Percentiles rank a stretch among this genome's conserved stretches.
Evolutionary conservation across 495 filamentous ascomycete genomes (phyloP).

Genomic region (Bombardia bombarda): DNA sequence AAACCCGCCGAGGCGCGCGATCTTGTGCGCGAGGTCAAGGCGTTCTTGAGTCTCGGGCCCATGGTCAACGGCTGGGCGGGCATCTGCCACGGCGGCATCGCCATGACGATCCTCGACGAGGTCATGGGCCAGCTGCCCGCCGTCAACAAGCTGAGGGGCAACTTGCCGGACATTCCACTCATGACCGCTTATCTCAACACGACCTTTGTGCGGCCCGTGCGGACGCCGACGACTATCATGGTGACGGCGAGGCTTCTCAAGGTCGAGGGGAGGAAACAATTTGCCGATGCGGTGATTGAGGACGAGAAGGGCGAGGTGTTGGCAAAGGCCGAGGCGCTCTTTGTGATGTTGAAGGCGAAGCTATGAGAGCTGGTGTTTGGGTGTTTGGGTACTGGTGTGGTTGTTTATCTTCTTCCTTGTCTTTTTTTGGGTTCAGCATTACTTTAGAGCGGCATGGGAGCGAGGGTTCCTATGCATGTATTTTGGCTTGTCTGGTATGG

Average conservation of each 20-base stretch:
- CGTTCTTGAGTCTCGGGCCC: constrained; percentile 43
- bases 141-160: constrained; percentile 31
- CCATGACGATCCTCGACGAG: constrained; percentile 50
- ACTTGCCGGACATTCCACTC: constrained; percentile 10
- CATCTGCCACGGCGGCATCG: constrained; percentile 53
- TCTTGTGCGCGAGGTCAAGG: constrained; percentile 33
- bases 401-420: too few relatives aligned
- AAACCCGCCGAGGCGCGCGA: constrained; percentile 15
- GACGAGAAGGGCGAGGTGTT: constrained; percentile 31
- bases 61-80: constrained; percentile 51
- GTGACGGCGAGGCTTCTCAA: constrained; percentile 35
- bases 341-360: constrained; percentile 24
- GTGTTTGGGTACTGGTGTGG: too few relatives aligned
- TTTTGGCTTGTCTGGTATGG: too few relatives aligned
- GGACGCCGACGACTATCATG: constrained; percentile 45
- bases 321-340: constrained; percentile 40
- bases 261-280: constrained; percentile 39
- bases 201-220: constrained; percentile 44
- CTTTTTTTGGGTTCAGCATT: too few relatives aligned
- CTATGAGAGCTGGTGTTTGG: too few relatives aligned
- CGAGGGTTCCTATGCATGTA: too few relatives aligned
- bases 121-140: constrained; percentile 42
- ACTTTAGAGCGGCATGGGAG: too few relatives aligned
- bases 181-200: constrained; percentile 56
- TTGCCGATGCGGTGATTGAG: constrained; percentile 32